phyloP scores from a whole-genome alignment of 2,329 filamentous ascomycete genomes.

The Fusarium papillatum region DNA sequence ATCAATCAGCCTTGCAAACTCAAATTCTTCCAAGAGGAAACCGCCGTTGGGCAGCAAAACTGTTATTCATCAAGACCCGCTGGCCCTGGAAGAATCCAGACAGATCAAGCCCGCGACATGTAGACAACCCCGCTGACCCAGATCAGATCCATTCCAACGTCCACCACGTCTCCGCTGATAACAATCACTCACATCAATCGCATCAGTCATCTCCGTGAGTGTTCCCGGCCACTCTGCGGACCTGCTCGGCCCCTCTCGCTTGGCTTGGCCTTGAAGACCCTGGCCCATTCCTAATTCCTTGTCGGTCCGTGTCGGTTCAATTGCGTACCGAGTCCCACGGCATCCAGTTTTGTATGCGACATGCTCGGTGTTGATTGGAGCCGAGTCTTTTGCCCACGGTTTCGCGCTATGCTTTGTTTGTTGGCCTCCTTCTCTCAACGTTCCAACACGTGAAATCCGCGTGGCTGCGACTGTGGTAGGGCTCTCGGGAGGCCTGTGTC shows the following conservation, averaged over 20 bases:
- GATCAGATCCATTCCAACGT: constrained; percentile 13
- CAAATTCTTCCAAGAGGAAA: constrained; percentile 26
- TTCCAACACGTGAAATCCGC: constrained; percentile 32
- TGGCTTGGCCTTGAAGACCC: neutral
- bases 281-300: neutral
- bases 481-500: constrained; percentile 7
- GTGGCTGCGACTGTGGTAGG: constrained; percentile 16
- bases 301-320: constrained; percentile 24
- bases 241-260: constrained; percentile 31
- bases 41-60: constrained; percentile 31
- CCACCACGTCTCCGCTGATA: constrained; percentile 27
- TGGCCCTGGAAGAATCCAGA: constrained; percentile 14
- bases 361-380: constrained; percentile 18
- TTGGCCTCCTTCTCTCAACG: neutral
- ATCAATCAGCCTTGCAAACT: constrained; percentile 32
- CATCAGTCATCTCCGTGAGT: constrained; percentile 4
- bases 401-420: constrained; percentile 3
- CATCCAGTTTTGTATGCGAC: neutral
- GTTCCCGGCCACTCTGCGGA: constrained; percentile 30
- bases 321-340: constrained; percentile 2
- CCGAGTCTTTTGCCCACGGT: neutral
- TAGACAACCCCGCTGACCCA: constrained; percentile 12
- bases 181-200: constrained; percentile 3
- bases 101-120: constrained; percentile 5
- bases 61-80: constrained; percentile 31